Evolutionary conservation across 352 stramenopile genomes (phyloP), one percentile per base, ranked within the genome.

Genomic region (Globisporangium okanoganense): DNA sequence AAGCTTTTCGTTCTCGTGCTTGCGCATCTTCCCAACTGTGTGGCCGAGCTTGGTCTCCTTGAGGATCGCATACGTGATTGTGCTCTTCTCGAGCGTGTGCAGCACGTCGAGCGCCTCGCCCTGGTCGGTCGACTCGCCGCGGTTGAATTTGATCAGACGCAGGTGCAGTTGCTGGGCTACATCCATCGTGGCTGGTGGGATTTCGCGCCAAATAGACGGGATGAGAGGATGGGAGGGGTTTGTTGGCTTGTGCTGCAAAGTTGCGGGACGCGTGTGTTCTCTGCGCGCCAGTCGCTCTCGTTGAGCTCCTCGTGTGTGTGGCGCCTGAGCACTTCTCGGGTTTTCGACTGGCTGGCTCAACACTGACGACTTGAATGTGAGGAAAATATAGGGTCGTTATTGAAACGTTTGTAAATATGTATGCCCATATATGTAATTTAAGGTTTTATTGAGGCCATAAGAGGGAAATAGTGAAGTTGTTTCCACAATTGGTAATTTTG

Each of bases 11-110:
- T 95, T 81, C 44, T 87, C 76, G 69, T 96, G 82, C 72, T 96
- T 96, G 64, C 85, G 85, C 64, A 96, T 74, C 69, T 96, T 96
- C 51, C 85, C 84, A 35, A 96, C 78, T 20, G 85, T 94, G 62
- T 92, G 81, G 47, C 85, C 85, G 29, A 94, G 67, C 64, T 92
- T 91, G 44, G 85, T 94, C 60, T 94, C 85, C 65, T 92, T 94
- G 35, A 94, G 74, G 50, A 94, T 75, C 18, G 62, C 64, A 45
- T 88, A 77, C 38, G 82, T 94, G 40, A 94, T 69, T 13, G 59
- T 61, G 7, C 69, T 70, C 47, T 76, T 75, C 58, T 92, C 81
- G 31, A 94, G 71, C 27, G 66, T 72, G 20, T 78, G 75, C 58
- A 94, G 69, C 53, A 85, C 67, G 24, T 91, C 82, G 49, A 94